Evolutionary conservation across 179 eudicot genomes (phyloP).

Genomic region (Corrigiola litoralis): DNA sequence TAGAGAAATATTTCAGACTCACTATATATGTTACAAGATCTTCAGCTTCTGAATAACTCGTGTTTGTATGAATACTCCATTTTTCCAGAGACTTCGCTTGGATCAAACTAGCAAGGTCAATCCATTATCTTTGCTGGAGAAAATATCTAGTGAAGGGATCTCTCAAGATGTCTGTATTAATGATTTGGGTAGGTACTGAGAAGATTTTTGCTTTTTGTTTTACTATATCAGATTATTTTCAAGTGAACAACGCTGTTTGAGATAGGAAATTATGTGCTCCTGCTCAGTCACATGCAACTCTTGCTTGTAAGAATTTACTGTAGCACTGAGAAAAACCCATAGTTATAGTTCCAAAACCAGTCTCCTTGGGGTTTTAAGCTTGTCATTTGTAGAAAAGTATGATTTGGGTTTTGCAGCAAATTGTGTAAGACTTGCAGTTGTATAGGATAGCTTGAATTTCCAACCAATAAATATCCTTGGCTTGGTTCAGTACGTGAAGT

Average conservation of each 20-base stretch:
- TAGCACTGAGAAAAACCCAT: no score
- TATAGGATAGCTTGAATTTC: no score
- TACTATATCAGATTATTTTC: not conserved
- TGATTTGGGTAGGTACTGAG: slow-evolving; percentile 67
- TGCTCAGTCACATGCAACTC: no score
- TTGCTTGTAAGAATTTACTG: no score
- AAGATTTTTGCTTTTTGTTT: not conserved
- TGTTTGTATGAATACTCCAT: slow-evolving; percentile 1
- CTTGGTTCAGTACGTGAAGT: no score
- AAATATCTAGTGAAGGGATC: slow-evolving; percentile 66
- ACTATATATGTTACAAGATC: not conserved
- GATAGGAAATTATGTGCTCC: no score
- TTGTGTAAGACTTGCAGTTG: no score
- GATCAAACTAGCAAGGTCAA: slow-evolving; percentile 70
- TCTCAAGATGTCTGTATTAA: slow-evolving; percentile 95
- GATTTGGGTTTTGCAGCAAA: no score
- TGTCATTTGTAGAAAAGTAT: no score
- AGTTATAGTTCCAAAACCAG: no score
- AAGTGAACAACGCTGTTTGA: not conserved
- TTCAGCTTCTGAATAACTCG: not conserved
- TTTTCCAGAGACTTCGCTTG: slow-evolving; percentile 57
- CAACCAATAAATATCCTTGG: no score
- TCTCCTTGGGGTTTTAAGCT: no score
- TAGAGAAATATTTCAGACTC: not conserved
- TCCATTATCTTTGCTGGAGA: slow-evolving; percentile 71